Conservation (phyloP, 768 basidiomycete species). For the Chalciporus piperatus region DNA sequence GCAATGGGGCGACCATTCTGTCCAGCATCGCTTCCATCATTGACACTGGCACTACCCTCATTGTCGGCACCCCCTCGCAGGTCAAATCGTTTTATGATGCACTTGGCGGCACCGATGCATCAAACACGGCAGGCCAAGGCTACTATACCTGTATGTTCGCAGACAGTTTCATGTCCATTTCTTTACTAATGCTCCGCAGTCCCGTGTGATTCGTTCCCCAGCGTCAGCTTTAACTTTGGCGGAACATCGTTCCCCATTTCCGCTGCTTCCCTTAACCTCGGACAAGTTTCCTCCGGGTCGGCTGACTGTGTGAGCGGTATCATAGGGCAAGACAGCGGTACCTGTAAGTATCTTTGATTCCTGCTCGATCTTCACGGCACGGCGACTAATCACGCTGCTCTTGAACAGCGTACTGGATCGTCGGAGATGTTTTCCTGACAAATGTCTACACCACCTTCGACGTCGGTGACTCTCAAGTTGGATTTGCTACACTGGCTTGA, state of each 20-base stretch:
- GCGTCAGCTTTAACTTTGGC: too few species aligned
- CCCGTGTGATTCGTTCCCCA: slow-evolving; percentile 27
- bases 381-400: neutral
- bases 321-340: neutral
- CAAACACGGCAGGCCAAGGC: slow-evolving; percentile 20
- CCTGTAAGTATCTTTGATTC: slow-evolving; percentile 2
- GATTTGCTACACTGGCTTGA: slow-evolving; percentile 28
- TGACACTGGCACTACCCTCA: slow-evolving; percentile 21
- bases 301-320: neutral
- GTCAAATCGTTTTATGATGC: slow-evolving; percentile 20
- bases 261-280: neutral
- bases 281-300: neutral
- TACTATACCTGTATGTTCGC: slow-evolving; percentile 33
- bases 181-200: slow-evolving; percentile 7
- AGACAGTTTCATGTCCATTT: neutral
- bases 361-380: neutral
- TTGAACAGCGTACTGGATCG: slow-evolving; percentile 25
- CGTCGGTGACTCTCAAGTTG: slow-evolving; percentile 32
- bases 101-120: slow-evolving; percentile 26
- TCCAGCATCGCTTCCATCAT: slow-evolving; percentile 12
- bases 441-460: slow-evolving; percentile 43
- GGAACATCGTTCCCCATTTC: too few species aligned
- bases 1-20: slow-evolving; percentile 1
- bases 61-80: slow-evolving; percentile 1
- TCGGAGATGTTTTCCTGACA: slow-evolving; percentile 40